Base-by-base conservation (phyloP, 164 flowering plant species). In the Tinospora cordifolia region DNA sequence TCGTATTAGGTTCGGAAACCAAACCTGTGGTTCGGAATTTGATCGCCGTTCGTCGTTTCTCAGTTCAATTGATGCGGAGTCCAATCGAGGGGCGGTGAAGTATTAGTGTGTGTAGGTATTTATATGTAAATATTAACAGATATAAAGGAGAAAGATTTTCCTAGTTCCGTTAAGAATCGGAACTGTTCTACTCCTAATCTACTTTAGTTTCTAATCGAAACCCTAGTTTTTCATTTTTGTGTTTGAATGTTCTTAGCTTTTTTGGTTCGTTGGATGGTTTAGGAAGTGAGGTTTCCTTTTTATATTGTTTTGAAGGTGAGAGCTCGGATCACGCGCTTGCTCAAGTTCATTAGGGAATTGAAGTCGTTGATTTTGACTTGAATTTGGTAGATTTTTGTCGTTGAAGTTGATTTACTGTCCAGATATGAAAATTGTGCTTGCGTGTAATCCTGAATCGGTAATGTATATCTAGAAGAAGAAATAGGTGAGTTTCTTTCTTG, bases 401-500 rank as follows among this genome's bases (percentile, higher is more conserved):
- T 27, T 63, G 67, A 12, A 57, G 14, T 72, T 10, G 62, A 71
- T 67, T 74, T 72, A 47, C 72, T 73, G 73, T 75, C 63, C 46
- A 36, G 63, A 26, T 40, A 65, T 63, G 74, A 62, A 57, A 75
- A 75, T 70, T 75, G 74, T 26, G 75, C 26, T 65, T 40, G 30
- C 47, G 15, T 65, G 69, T 78, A 75, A 26, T 22, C 71, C 54
- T 21, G 77, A 74, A 51, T 73, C 47, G 68, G 74, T 73, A 71
- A 71, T 81, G 81, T 68, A 74, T 30, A 10, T 65, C 39, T 67
- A 9, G 34, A 47, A 26, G 34, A 47, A 26, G 72, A 44, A 67
- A 27, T 11, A 67, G 65, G 68, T 76, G n/a, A 34, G 72, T 78
- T 34, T 36, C 21, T 44, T 1, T 22, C 38, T 38, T n/a, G n/a